Base-by-base conservation (phyloP, 768 basidiomycete species). In the Serendipita sp. region DNA sequence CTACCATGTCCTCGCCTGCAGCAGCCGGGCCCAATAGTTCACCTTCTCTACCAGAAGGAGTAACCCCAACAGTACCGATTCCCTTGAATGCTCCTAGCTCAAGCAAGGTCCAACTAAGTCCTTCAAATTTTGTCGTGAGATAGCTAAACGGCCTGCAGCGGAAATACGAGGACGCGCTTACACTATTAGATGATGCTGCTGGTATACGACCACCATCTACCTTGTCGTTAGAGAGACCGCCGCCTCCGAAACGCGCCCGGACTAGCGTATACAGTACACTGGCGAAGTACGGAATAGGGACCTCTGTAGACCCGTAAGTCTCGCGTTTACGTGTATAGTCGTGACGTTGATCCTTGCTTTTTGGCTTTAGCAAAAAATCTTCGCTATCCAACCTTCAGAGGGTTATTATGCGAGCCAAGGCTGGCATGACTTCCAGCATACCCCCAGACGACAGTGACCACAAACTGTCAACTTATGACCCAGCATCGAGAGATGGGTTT, bases 261-360 rank as follows among this genome's bases (percentile, higher is more conserved):
- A 83, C 78, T 13, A 85, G 87, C 0, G 71, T 91, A 2, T 91
- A 90, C 72, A 84, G 88, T 1, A 86, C 86, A 2, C 77, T 91
- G 48, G 80, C 85, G 51, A 91, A 89, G 74, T 88, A 90, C 71
- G 85, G 85, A 3, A 81, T 86, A 46, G 82, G 78, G 69, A 74
- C 79, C 11, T 84, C 45, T 34, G 36, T 63, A 51, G 63, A 63
- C 69, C 71, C 16, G 70, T 72, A 65, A 64, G 70, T 32, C 65
- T 88, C 88, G 18, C 84, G 84, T 78, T 91, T 23, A 78, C 82
- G 36, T 85, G 86, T 30, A 88, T 89, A 48, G 75, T 90, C 38
- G 38, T 41, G 38, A 41, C 38, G 30, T 74, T 81, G n/a, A 83
- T 88, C 47, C 80, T 84, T 8, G 81, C 13, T 41, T 13, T 84